Percentiles rank a stretch among this genome's conserved stretches.
These are phyloP conservation scores for Tetradesmus lagerheimii DNA, from an alignment of 139 green algal species.

Conservation along the genomic window DNA sequence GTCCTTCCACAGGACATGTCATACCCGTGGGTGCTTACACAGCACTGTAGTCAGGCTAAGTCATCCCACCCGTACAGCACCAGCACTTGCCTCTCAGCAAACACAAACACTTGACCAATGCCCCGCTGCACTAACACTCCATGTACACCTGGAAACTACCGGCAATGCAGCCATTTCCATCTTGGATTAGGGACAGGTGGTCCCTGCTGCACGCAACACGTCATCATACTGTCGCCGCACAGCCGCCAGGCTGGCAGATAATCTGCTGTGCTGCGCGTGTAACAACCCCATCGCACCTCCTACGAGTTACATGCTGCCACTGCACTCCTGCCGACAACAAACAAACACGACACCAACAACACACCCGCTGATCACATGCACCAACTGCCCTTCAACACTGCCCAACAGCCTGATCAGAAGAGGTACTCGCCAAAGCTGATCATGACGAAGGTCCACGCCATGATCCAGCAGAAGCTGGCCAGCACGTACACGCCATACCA, in stretches of 20 bases:
- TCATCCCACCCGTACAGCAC: neutral
- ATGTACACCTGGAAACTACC: neutral
- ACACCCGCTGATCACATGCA: no score
- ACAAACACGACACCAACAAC: no score
- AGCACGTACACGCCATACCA: conserved; percentile 41
- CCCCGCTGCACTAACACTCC: neutral
- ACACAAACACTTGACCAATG: neutral
- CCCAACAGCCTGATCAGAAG: conserved; percentile 6
- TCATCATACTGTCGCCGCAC: no score
- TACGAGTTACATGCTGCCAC: no score
- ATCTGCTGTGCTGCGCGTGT: no score
- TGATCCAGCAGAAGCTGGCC: conserved; percentile 31
- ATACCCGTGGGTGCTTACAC: neutral
- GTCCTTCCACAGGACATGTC: neutral
- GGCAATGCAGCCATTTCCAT: no score
- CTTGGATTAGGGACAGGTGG: no score
- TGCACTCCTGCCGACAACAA: no score
- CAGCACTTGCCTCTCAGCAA: neutral
- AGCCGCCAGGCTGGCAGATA: no score
- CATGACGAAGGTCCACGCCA: conserved; percentile 22
- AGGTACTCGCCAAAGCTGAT: conserved; percentile 44
- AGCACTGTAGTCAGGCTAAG: neutral
- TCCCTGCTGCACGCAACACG: no score
- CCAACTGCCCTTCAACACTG: no score
- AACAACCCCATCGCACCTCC: no score